These are phyloP conservation scores for Nakazawaea laoshanensis DNA, from an alignment of 805 yeast species.

Conservation along the genomic window DNA sequence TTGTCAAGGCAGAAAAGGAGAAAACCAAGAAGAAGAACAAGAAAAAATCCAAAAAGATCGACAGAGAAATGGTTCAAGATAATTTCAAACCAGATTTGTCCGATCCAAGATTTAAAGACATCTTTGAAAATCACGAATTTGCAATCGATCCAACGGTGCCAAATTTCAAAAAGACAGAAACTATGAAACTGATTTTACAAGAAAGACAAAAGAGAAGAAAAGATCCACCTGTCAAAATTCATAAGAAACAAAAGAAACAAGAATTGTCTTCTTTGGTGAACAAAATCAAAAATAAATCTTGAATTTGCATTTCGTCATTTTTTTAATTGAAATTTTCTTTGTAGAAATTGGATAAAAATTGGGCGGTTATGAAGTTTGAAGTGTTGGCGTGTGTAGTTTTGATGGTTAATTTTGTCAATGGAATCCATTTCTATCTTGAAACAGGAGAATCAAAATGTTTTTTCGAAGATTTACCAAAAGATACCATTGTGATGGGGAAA, in stretches of 20 bases:
- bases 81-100: slow-evolving; percentile 59
- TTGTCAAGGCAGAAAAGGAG: slow-evolving; percentile 64
- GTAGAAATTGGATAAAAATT: too few relatives aligned
- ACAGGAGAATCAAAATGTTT: slow-evolving; percentile 79
- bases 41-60: slow-evolving; percentile 37
- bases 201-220: slow-evolving; percentile 56
- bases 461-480: slow-evolving; percentile 68
- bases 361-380: background rate
- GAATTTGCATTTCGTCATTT: background rate
- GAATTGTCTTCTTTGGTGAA: slow-evolving; percentile 2
- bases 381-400: too few relatives aligned
- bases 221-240: too few relatives aligned
- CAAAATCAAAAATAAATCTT: background rate
- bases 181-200: slow-evolving; percentile 74
- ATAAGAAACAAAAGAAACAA: slow-evolving; percentile 1
- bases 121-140: slow-evolving; percentile 79
- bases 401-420: too few relatives aligned
- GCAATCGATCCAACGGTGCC: slow-evolving; percentile 92
- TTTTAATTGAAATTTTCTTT: background rate
- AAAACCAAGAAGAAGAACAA: slow-evolving; percentile 40
- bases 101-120: slow-evolving; percentile 80
- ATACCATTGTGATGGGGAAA: slow-evolving; percentile 74
- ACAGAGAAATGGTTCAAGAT: slow-evolving; percentile 42
- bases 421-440: slow-evolving; percentile 71
- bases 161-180: slow-evolving; percentile 81